Evolutionary conservation across 1,284 basidiomycete species (phyloP).

Genomic region (Limonomyces culmigenus): DNA sequence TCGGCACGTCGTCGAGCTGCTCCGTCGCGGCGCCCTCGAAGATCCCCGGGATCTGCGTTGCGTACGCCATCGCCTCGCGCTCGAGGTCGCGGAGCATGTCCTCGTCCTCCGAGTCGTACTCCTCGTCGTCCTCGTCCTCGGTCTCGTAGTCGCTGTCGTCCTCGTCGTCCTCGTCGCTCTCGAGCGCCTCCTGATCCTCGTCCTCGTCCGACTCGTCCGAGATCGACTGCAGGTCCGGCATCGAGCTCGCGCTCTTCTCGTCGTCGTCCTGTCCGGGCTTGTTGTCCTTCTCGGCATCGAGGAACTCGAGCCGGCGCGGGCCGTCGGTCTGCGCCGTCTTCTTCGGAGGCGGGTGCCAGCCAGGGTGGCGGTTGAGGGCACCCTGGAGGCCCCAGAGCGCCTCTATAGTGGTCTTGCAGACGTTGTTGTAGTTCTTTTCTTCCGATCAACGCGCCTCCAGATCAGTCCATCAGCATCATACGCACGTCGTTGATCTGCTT

Average conservation of each 20-base stretch:
- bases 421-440: conserved; percentile 36
- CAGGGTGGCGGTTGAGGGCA: conserved; percentile 30
- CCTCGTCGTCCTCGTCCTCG: conserved; percentile 18
- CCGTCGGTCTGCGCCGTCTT: conserved; percentile 14
- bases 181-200: conserved; percentile 14
- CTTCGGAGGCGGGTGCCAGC: conserved; percentile 32
- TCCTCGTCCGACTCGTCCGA: conserved; percentile 39
- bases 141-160: conserved; percentile 21
- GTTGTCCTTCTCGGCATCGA: too few relatives aligned
- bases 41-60: conserved; percentile 36
- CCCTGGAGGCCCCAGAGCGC: conserved; percentile 46
- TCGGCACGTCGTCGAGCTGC: conserved; percentile 23
- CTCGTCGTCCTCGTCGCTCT: conserved; percentile 18
- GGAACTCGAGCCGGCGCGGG: conserved; percentile 35
- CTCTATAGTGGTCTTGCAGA: conserved; percentile 36
- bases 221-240: conserved; percentile 45
- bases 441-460: conserved; percentile 31
- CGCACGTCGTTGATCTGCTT: conserved; percentile 35
- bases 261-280: too few relatives aligned
- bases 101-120: conserved; percentile 53
- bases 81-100: conserved; percentile 40
- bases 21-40: conserved; percentile 24
- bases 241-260: conserved; percentile 26
- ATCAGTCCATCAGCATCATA: conserved; percentile 16
- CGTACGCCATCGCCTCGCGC: conserved; percentile 55